Evolutionary conservation across 2,329 filamentous ascomycete genomes (phyloP).

Genomic region (Amylocarpus encephaloides): DNA sequence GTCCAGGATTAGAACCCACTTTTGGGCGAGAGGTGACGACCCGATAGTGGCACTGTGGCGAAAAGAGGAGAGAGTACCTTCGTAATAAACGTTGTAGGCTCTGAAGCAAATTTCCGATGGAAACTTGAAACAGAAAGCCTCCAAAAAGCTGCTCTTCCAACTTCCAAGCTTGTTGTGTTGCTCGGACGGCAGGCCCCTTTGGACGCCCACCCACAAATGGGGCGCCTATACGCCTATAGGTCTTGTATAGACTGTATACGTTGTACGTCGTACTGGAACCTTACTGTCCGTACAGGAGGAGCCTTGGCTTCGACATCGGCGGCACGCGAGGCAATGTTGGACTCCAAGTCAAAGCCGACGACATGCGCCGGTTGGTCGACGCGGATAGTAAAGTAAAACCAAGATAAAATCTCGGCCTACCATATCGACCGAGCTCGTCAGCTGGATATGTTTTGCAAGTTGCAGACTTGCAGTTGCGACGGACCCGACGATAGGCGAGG

Average conservation of each 20-base stretch:
- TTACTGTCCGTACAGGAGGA: no score
- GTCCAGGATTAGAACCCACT: background rate
- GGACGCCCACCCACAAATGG: background rate
- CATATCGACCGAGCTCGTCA: no score
- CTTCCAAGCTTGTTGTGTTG: background rate
- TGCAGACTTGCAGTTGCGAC: background rate
- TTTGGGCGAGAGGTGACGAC: background rate
- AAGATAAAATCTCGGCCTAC: no score
- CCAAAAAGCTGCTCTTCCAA: background rate
- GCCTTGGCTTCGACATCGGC: no score
- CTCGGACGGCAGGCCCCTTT: background rate
- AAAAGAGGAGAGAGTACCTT: no score
- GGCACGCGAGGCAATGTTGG: no score
- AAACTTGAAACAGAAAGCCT: slow-evolving; percentile 4
- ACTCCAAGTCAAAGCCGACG: slow-evolving; percentile 5
- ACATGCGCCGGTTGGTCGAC: slow-evolving; percentile 1
- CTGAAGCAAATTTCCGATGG: background rate
- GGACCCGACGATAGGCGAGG: background rate
- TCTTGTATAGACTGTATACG: no score
- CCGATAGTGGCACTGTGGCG: background rate
- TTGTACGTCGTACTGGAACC: no score
- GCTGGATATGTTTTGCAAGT: background rate
- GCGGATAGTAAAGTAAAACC: no score
- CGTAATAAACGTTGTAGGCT: no score
- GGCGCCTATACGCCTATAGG: no score